Evolutionary conservation across 371 early-diverging fungal species (phyloP), one percentile per base, ranked within the genome.

Genomic region (Saksenaea vasiformis): DNA sequence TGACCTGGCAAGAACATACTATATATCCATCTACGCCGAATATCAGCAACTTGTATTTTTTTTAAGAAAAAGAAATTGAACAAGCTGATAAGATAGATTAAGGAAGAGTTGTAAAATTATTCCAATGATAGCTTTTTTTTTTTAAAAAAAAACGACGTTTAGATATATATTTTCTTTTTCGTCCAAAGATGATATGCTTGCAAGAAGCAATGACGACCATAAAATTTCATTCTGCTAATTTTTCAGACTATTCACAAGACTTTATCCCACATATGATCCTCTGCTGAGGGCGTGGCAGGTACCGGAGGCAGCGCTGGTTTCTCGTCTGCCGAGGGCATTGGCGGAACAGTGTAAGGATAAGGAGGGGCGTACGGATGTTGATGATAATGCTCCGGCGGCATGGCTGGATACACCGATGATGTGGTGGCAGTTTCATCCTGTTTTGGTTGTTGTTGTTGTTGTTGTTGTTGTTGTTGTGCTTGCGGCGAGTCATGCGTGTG

Each of bases 321-420:
- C 22, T 47, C 51, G 8, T 47, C 51, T 17, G 51, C 26, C 5
- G 51, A 47, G 24, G 51, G 51, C 51, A 47, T 47, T n/a, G 51
- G 11, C 22, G 51, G 51, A 11, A 47, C 51, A 3, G 51, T 47
- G 51, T 47, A 47, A 22, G 51, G 22, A 47, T 47, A 47, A 22
- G 51, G 22, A 7, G n/a, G 51, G 22, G 51, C 51, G 22, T 47
- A 47, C 24, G 51, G 1, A 47, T 47, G 51, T 22, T 47, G 51
- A 24, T 47, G 51, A 22, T 47, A 47, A 17, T 47, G 51, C 22
- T 47, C 51, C 17, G 51, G 51, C 51, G 51, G 51, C 51, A 47
- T 47, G 17, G 51, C 5, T 47, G 3, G 51, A 17, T 47, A 47
- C 26, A 47, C 51, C 27, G 51, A 47, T 4, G 51, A 22, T 22